Evolutionary conservation across 495 filamentous ascomycete species (phyloP).

Genomic region (Penicillium silybi): DNA sequence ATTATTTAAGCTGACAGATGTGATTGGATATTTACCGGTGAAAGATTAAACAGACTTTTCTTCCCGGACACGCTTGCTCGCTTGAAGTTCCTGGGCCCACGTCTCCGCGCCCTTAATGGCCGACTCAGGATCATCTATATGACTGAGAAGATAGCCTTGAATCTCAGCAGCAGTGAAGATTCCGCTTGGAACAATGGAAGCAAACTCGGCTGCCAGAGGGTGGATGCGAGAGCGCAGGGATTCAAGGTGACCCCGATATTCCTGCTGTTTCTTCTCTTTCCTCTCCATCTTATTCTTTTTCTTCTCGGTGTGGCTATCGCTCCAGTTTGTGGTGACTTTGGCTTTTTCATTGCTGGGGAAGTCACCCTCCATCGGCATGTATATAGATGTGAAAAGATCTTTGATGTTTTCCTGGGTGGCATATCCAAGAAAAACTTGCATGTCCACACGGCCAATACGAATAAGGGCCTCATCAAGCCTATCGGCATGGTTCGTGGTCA

Average conservation of each 20-base stretch:
- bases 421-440: constrained; percentile 65
- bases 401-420: constrained; percentile 58
- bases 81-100: constrained; percentile 56
- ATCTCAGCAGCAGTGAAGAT: constrained; percentile 74
- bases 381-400: constrained; percentile 71
- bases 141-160: constrained; percentile 68
- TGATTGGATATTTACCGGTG: background rate
- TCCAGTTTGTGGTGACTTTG: background rate
- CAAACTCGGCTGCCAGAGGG: constrained; percentile 53
- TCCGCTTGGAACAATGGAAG: constrained; percentile 54
- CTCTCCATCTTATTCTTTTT: background rate
- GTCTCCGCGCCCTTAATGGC: constrained; percentile 52
- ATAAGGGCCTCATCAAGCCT: constrained; percentile 73
- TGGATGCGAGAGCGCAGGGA: constrained; percentile 27
- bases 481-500: constrained; percentile 80
- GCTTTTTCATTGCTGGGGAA: constrained; percentile 7
- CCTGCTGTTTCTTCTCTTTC: constrained; percentile 1
- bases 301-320: background rate
- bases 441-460: constrained; percentile 73
- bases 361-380: constrained; percentile 39
- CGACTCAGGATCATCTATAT: constrained; percentile 59
- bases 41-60: background rate
- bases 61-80: constrained; percentile 41
- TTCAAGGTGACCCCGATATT: constrained; percentile 1
- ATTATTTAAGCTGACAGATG: too few relatives aligned